Evolutionary conservation across 2,329 filamentous ascomycete genomes (phyloP).

Genomic region (Mycosphaerella sp.): DNA sequence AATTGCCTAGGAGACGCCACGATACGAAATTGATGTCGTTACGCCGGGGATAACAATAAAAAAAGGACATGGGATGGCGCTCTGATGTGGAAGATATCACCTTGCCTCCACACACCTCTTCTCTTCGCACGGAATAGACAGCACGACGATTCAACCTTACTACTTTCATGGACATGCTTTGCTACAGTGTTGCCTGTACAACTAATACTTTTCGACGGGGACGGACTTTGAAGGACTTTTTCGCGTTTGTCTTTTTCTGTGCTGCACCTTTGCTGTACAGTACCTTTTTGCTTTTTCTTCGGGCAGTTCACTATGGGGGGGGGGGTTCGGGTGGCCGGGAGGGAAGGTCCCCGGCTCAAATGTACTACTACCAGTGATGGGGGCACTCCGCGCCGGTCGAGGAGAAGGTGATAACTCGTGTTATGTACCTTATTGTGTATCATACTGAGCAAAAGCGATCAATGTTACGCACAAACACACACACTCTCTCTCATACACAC

Average conservation of each 20-base stretch:
- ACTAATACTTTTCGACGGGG: slow-evolving; percentile 6
- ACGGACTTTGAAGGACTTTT: neutral
- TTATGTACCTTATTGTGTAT: slow-evolving; percentile 1
- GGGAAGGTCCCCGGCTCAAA: neutral
- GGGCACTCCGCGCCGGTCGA: slow-evolving; percentile 4
- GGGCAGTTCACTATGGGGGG: neutral
- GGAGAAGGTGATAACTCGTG: neutral
- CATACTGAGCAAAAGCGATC: slow-evolving; percentile 1
- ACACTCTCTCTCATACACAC: neutral
- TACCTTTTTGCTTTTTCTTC: slow-evolving; percentile 2
- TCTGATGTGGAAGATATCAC: neutral
- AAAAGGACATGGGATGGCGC: slow-evolving; percentile 10
- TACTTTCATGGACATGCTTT: slow-evolving; percentile 11
- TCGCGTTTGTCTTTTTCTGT: neutral
- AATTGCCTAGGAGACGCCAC: slow-evolving; percentile 4
- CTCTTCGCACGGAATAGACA: slow-evolving; percentile 6
- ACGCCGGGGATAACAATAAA: slow-evolving; percentile 12
- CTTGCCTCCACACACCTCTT: neutral
- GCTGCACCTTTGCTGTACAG: slow-evolving; percentile 4
- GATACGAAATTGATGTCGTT: slow-evolving; percentile 14
- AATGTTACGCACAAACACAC: neutral
- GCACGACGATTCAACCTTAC: slow-evolving; percentile 4
- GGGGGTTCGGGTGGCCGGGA: neutral
- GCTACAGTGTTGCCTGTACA: slow-evolving; percentile 5
- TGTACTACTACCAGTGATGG: slow-evolving; percentile 1